These are phyloP conservation scores for Penicillium rolfsii DNA, from an alignment of 2,329 filamentous ascomycete genomes.

Conservation along the genomic window DNA sequence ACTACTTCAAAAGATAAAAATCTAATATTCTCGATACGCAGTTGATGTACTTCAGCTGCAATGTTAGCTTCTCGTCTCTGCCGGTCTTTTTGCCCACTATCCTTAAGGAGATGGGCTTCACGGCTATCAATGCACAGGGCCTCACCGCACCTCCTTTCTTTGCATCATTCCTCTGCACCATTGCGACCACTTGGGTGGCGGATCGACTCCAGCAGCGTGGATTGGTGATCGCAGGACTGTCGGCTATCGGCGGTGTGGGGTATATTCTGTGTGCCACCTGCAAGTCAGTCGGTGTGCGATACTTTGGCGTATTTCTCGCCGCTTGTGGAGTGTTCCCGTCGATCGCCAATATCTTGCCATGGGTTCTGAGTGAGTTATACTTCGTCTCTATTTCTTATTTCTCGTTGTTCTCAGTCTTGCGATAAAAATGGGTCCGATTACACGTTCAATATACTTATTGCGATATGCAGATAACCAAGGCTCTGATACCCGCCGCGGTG, in stretches of 20 bases:
- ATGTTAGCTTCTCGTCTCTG: slow-evolving; percentile 67
- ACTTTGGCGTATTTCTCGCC: slow-evolving; percentile 58
- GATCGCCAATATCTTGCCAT: slow-evolving; percentile 71
- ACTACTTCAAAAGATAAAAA: neutral
- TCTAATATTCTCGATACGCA: slow-evolving; percentile 12
- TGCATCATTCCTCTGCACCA: slow-evolving; percentile 65
- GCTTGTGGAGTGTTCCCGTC: slow-evolving; percentile 67
- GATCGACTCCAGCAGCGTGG: slow-evolving; percentile 68
- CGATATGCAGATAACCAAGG: slow-evolving; percentile 64
- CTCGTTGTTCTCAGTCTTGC: neutral
- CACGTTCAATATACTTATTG: neutral
- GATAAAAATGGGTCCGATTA: neutral
- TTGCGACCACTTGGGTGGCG: slow-evolving; percentile 65
- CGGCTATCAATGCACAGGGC: slow-evolving; percentile 68
- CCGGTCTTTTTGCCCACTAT: slow-evolving; percentile 69
- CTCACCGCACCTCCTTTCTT: slow-evolving; percentile 73
- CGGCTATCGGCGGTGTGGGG: slow-evolving; percentile 61
- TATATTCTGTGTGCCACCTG: slow-evolving; percentile 67
- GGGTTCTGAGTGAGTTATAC: slow-evolving; percentile 57
- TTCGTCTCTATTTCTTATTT: neutral
- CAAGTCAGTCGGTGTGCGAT: slow-evolving; percentile 54
- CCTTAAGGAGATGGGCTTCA: slow-evolving; percentile 69
- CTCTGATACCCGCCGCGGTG: slow-evolving; percentile 67
- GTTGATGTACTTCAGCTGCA: slow-evolving; percentile 63
- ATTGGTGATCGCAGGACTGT: slow-evolving; percentile 60